Evolutionary conservation across 192 early-diverging fungal genomes (phyloP), one percentile per base, ranked within the genome.

Genomic region (Entophlyctis luteolus): DNA sequence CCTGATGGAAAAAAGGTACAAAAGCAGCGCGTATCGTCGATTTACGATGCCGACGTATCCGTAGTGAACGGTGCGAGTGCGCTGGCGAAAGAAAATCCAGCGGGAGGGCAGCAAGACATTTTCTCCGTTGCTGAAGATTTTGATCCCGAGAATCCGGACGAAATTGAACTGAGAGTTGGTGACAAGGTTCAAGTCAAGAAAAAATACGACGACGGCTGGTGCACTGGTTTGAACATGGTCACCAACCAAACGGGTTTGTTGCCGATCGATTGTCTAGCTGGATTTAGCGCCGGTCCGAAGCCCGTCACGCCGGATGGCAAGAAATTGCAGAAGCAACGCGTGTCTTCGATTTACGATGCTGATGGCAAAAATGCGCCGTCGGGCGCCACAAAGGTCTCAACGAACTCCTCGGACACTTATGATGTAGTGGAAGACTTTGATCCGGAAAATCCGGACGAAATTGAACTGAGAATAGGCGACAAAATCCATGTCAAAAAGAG

Each of bases 381-480:
- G 8, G 10, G 20, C 8, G 22, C 49, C 6, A 6, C 49, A 10
- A 27, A 18, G 5, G 20, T 27, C 22, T 18, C 22, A 22, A 27
- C 49, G 49, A 27, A 52, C 22, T 27, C 49, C 6, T 10, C 10
- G 18, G 49, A 52, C 22, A 27, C 27, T 22, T 27, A 52, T 22
- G 27, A 52, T 23, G 49, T 22, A 18, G 49, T 52, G 8, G 47
- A 29, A 3, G 62, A 65, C 27, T 65, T 55, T 35, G 48, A 55
- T 25, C 62, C 62, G 4, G 3, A 4, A 3, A 65, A 53, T 46
- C 48, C 48, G 3, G 62, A 65, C 37, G 62, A 65, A 27, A 23
- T 65, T 25, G 62, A 55, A 20, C 62, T 65, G 10, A 46, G 62
- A 6, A 27, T 54, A 4, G 48, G 48, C 4, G 62, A 65, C 32